A percentile compares a stretch with the other conserved stretches of the same genome.
phyloP scores from a whole-genome alignment of 164 flowering plant species.

The Macadamia integrifolia region DNA sequence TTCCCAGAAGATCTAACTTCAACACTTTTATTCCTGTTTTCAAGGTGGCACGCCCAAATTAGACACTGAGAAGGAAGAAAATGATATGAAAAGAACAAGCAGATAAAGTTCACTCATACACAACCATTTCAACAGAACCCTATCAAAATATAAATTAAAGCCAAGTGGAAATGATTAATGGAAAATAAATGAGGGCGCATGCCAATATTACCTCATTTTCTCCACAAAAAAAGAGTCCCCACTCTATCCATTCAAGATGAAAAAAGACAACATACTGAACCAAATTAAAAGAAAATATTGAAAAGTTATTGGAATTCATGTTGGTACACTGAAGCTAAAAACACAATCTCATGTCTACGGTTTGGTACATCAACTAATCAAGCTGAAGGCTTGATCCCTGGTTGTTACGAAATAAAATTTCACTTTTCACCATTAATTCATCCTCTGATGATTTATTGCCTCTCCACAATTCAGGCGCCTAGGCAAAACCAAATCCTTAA shows the following conservation, averaged over 20 bases:
- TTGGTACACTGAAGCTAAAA: neutral
- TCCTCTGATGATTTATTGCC: neutral
- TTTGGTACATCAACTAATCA: neutral
- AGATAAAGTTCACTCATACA: neutral
- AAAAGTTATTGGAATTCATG: neutral
- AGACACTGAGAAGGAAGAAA: neutral
- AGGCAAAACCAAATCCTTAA: neutral
- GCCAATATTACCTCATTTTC: neutral
- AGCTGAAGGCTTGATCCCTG: neutral
- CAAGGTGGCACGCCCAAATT: slow-evolving; percentile 3
- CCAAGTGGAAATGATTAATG: neutral
- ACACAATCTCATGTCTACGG: too few relatives aligned
- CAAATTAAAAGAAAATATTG: neutral
- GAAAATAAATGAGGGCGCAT: neutral
- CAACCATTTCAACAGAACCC: slow-evolving; percentile 3
- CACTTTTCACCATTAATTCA: neutral
- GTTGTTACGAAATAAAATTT: neutral
- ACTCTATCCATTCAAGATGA: neutral
- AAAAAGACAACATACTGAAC: neutral
- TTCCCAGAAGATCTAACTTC: slow-evolving; percentile 68
- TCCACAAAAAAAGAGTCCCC: neutral
- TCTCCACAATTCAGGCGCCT: neutral
- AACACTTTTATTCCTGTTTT: slow-evolving; percentile 57
- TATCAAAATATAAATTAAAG: neutral
- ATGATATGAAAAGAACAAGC: neutral